Evolutionary conservation across 1,284 basidiomycete genomes (phyloP), one percentile per base, ranked within the genome.

Genomic region (Austroboletus rostrupii): DNA sequence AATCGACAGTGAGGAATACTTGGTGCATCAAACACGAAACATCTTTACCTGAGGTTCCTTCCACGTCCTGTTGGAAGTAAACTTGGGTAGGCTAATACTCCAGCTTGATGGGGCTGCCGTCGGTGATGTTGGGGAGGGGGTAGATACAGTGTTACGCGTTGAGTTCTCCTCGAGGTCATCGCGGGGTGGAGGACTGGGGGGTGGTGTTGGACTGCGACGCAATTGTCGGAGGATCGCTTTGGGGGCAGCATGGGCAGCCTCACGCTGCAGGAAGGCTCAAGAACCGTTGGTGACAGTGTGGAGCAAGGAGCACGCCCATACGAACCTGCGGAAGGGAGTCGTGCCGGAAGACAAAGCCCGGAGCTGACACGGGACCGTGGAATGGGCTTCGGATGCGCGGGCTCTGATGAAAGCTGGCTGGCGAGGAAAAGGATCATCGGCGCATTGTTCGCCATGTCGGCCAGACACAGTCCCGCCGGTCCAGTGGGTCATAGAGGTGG

Each of bases 321-420:
- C 76, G 49, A 57, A 84, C 87, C 76, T 49, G 68, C 77, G 16
- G 79, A 78, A 19, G 87, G 87, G 37, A 90, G 72, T n/a, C 85
- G 75, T 43, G 75, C 77, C 39, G 80, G 81, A 38, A 90, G 72
- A 66, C 83, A 85, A 48, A 77, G 77, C n/a, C 78, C 71, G 5
- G 77, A 75, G 12, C 56, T 54, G 5, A 80, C 53, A 40, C 72
- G 74, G 56, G 63, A 56, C 40, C 69, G 68, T 45, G 51, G 58
- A 39, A 42, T 17, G 6, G 72, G 55, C 36, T 50, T 53, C 10
- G 48, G 44, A 41, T 45, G 40, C 17, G 43, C 37, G 33, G 50
- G 28, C 29, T 56, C 46, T 55, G 66, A 53, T 62, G 65, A 36
- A 62, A 67, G 53, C 29, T 60, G 61, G 48, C 70, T 64, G 33